These are phyloP conservation scores for Starmerella etchellsii DNA, from an alignment of 805 yeast genomes.

Conservation along the genomic window DNA sequence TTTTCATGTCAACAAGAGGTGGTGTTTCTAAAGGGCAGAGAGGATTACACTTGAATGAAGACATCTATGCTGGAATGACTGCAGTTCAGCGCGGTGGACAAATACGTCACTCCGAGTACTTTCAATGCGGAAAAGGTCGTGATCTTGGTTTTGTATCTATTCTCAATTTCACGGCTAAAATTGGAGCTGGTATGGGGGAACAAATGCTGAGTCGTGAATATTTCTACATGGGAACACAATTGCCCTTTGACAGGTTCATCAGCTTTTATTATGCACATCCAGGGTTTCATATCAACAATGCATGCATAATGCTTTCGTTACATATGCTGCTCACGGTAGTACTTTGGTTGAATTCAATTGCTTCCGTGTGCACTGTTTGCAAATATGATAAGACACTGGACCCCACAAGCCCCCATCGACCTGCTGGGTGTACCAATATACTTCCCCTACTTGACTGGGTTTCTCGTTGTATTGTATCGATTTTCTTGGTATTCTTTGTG, in stretches of 20 bases:
- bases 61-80: conserved; percentile 76
- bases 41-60: conserved; percentile 73
- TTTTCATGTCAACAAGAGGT: conserved; percentile 74
- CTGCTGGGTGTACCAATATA: conserved; percentile 59
- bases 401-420: conserved; percentile 47
- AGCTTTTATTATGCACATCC: conserved; percentile 79
- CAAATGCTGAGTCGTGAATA: conserved; percentile 75
- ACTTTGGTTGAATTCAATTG: conserved; percentile 50
- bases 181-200: conserved; percentile 87
- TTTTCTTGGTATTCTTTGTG: conserved; percentile 59
- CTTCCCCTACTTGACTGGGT: conserved; percentile 65
- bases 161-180: conserved; percentile 67
- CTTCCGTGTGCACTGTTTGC: conserved; percentile 50
- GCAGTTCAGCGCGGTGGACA: conserved; percentile 70
- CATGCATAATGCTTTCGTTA: conserved; percentile 57
- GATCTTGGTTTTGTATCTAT: conserved; percentile 77
- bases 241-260: conserved; percentile 64
- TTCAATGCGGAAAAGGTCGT: conserved; percentile 79
- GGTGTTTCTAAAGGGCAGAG: conserved; percentile 79
- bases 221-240: conserved; percentile 61
- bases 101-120: conserved; percentile 70
- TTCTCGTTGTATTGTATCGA: conserved; percentile 57
- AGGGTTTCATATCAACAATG: conserved; percentile 71
- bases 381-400: conserved; percentile 46
- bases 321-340: conserved; percentile 47